phyloP scores from a whole-genome alignment of 106 monocot genomes.

The Cymbidium sinense region DNA sequence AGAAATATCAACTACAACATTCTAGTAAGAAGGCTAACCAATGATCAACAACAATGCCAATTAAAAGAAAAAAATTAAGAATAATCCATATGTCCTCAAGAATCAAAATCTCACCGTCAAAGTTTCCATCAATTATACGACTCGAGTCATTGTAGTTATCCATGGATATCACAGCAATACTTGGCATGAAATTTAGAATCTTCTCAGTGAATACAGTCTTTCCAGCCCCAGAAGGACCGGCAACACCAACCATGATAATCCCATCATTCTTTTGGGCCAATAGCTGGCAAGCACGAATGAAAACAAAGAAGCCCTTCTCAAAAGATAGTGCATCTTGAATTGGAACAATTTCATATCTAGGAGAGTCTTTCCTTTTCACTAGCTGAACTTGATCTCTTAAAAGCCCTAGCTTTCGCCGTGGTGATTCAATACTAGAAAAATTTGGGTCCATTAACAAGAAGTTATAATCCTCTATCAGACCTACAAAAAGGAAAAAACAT shows the following conservation, averaged over 20 bases:
- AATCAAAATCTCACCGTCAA: constrained; percentile 63
- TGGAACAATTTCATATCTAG: constrained; percentile 73
- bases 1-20: not conserved
- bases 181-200: constrained; percentile 88
- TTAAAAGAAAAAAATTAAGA: constrained; percentile 4
- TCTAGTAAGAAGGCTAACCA: not conserved
- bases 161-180: constrained; percentile 88
- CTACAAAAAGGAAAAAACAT: constrained; percentile 1
- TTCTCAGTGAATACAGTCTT: constrained; percentile 98
- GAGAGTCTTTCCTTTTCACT: constrained; percentile 60
- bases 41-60: not conserved
- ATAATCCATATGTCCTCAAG: not conserved
- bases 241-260: constrained; percentile 81
- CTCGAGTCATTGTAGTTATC: constrained; percentile 95
- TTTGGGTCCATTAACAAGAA: constrained; percentile 57
- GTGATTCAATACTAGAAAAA: constrained; percentile 48
- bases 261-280: constrained; percentile 85
- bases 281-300: constrained; percentile 94
- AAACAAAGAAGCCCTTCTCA: constrained; percentile 90
- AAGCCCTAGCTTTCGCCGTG: constrained; percentile 56
- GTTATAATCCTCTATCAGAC: not conserved
- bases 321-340: constrained; percentile 83
- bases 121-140: constrained; percentile 94
- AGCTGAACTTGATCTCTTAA: constrained; percentile 90
- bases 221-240: constrained; percentile 96